Conservation (phyloP, 1,139 yeast genomes). For the Pichia sp. region DNA sequence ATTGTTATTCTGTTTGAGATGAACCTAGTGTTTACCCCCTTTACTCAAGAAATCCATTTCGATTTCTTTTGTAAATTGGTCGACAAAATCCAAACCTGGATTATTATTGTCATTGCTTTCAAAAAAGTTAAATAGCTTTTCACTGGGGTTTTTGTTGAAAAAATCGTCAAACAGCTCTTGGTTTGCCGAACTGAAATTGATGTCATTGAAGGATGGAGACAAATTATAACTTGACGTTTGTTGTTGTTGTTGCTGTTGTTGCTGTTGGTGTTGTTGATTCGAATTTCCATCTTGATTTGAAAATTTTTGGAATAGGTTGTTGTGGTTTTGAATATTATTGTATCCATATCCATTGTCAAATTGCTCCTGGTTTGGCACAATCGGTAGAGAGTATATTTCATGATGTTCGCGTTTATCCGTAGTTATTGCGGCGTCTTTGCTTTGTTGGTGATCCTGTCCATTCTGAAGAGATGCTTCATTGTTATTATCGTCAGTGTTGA, state of each 20-base stretch:
- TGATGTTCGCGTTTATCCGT: background rate
- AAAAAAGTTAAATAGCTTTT: conserved; percentile 67
- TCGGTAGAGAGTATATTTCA: background rate
- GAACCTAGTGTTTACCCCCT: conserved; percentile 14
- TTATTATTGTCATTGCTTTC: conserved; percentile 34
- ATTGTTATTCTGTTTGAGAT: too few species aligned
- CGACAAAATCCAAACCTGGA: conserved; percentile 79
- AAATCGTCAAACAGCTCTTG: conserved; percentile 25
- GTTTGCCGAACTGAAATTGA: conserved; percentile 14
- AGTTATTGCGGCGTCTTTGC: background rate
- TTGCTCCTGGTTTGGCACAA: background rate
- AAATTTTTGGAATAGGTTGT: background rate
- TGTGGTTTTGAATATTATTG: background rate
- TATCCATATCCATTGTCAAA: background rate
- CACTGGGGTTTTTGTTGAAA: conserved; percentile 32
- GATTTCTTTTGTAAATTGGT: conserved; percentile 81
- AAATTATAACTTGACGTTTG: background rate
- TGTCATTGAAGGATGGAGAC: conserved; percentile 1
- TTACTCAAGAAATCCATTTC: conserved; percentile 41
- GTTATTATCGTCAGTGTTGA: conserved; percentile 8
- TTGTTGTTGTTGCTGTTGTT: background rate
- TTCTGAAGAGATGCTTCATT: conserved; percentile 2
- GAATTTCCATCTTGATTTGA: background rate
- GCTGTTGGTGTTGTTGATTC: background rate
- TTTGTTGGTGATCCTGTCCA: conserved; percentile 11